phyloP scores from a whole-genome alignment of 257 asterid species.

The Rhazya stricta region DNA sequence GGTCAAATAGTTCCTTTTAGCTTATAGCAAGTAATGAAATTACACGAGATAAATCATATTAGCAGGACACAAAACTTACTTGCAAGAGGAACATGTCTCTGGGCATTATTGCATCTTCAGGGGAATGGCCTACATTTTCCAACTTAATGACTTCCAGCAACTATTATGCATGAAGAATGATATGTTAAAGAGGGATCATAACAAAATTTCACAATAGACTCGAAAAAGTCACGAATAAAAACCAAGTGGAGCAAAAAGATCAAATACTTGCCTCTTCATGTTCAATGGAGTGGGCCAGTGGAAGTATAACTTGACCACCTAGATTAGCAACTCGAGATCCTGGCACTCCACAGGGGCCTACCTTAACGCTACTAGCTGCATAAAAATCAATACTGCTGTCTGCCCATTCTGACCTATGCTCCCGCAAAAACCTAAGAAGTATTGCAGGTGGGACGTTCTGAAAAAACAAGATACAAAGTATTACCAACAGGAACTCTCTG shows the following conservation, averaged over 20 bases:
- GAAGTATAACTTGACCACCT: slow-evolving; percentile 83
- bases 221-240: not conserved
- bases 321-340: slow-evolving; percentile 55
- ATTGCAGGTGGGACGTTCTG: slow-evolving; percentile 92
- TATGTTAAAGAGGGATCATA: not conserved
- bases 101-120: slow-evolving; percentile 65
- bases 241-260: not conserved
- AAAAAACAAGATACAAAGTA: slow-evolving; percentile 14
- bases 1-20: not conserved
- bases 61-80: slow-evolving; percentile 32
- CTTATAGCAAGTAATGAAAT: not conserved
- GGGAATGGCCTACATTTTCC: slow-evolving; percentile 64
- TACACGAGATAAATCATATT: not conserved
- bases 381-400: slow-evolving; percentile 72
- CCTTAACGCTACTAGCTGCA: slow-evolving; percentile 70
- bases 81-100: slow-evolving; percentile 77
- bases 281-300: slow-evolving; percentile 78
- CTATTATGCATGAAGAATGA: slow-evolving; percentile 31
- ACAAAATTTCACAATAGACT: not conserved
- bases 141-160: slow-evolving; percentile 83
- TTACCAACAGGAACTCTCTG: not conserved
- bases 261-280: slow-evolving; percentile 78
- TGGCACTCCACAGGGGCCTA: slow-evolving; percentile 57
- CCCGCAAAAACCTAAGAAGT: slow-evolving; percentile 71
- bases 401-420: slow-evolving; percentile 97